phyloP scores from a whole-genome alignment of 2,329 filamentous ascomycete genomes.

The Colletotrichum sublineola region DNA sequence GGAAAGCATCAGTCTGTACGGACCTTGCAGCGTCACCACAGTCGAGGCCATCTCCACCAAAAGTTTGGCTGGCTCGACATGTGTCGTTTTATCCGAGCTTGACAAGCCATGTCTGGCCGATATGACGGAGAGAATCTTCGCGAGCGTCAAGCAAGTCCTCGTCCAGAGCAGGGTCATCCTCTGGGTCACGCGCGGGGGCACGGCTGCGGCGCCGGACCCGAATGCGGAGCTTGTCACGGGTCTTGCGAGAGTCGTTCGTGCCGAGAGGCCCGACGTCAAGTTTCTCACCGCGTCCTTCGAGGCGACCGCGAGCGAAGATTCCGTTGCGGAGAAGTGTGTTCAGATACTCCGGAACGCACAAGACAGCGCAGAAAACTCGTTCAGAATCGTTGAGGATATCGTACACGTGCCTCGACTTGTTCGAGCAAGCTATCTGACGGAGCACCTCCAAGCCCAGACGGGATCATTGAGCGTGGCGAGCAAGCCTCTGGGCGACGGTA shows the following conservation, averaged over 20 bases:
- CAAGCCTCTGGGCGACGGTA: not conserved
- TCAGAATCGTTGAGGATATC: conserved; percentile 10
- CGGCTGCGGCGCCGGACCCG: conserved; percentile 34
- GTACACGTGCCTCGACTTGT: conserved; percentile 31
- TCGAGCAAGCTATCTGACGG: conserved; percentile 27
- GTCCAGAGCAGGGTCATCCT: conserved; percentile 39
- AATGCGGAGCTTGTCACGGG: conserved; percentile 45
- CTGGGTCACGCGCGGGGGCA: conserved; percentile 34
- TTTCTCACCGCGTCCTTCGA: conserved; percentile 45
- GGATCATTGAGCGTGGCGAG: conserved; percentile 20
- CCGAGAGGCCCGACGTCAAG: conserved; percentile 42
- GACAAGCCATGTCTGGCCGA: conserved; percentile 42
- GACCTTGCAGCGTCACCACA: conserved; percentile 4
- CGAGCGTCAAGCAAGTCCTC: conserved; percentile 44
- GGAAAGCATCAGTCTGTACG: not conserved
- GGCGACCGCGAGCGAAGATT: conserved; percentile 2
- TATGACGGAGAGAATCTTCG: conserved; percentile 42
- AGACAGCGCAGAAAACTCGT: conserved; percentile 15
- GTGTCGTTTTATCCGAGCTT: conserved; percentile 46
- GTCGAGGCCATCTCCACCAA: conserved; percentile 20
- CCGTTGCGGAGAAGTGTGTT: conserved; percentile 28
- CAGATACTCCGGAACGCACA: not conserved
- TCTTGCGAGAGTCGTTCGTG: conserved; percentile 44
- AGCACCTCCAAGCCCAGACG: conserved; percentile 40
- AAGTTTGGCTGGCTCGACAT: conserved; percentile 39